Conservation (phyloP, 2,329 filamentous ascomycete genomes). For the Monosporascus sp. region DNA sequence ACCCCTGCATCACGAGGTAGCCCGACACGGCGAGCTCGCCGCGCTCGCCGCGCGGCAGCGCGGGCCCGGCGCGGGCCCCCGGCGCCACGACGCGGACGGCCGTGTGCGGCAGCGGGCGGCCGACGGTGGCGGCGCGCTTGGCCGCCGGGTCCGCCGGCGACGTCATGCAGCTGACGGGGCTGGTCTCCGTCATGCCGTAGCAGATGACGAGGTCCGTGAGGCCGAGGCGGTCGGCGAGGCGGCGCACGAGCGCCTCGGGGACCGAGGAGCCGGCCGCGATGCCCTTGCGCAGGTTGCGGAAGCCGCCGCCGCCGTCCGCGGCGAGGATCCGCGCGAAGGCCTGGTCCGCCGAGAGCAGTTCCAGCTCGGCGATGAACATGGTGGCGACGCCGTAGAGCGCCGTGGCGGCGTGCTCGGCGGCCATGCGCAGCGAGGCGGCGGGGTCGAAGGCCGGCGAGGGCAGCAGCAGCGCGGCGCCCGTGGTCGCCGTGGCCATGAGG, state of each 20-base stretch:
- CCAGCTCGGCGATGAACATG: constrained; percentile 87
- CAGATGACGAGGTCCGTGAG: constrained; percentile 83
- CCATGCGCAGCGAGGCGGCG: constrained; percentile 58
- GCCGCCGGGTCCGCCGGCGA: constrained; percentile 67
- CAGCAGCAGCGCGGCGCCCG: constrained; percentile 74
- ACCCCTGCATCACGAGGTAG: constrained; percentile 86
- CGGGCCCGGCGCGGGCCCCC: constrained; percentile 43
- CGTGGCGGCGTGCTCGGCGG: constrained; percentile 48
- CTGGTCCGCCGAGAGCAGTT: constrained; percentile 55
- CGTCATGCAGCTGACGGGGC: constrained; percentile 76
- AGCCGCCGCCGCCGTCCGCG: constrained; percentile 24
- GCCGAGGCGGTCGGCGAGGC: constrained; percentile 68
- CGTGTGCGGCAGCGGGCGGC: constrained; percentile 79
- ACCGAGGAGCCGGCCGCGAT: constrained; percentile 87
- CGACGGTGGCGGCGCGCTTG: constrained; percentile 71
- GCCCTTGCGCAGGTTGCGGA: constrained; percentile 64
- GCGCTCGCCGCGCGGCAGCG: constrained; percentile 58
- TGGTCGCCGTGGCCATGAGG: constrained; percentile 91
- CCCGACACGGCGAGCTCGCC: constrained; percentile 82
- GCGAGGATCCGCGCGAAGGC: constrained; percentile 16
- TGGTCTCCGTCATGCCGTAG: constrained; percentile 95
- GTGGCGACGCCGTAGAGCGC: constrained; percentile 85
- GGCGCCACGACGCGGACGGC: constrained; percentile 69
- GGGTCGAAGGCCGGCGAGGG: constrained; percentile 85
- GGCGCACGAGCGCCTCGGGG: constrained; percentile 74